These are phyloP conservation scores for Antarctomyces pellizariae DNA, from an alignment of 495 filamentous ascomycete species.

Conservation along the genomic window DNA sequence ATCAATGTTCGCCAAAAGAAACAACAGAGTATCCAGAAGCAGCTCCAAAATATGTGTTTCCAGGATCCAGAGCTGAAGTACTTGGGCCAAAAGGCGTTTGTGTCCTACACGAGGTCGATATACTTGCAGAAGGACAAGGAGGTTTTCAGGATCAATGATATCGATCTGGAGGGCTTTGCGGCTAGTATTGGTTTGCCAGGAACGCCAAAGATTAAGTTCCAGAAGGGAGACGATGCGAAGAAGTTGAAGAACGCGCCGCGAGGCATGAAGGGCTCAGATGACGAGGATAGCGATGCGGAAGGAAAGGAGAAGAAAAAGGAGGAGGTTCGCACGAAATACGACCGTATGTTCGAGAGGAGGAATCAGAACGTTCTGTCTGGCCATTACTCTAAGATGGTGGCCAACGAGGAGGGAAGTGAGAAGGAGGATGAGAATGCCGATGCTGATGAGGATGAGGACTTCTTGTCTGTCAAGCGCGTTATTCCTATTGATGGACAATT, in stretches of 20 bases:
- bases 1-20: slow-evolving; percentile 79
- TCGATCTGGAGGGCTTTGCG: slow-evolving; percentile 70
- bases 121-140: slow-evolving; percentile 84
- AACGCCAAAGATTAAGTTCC: slow-evolving; percentile 71
- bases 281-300: slow-evolving; percentile 22
- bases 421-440: slow-evolving; percentile 21
- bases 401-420: slow-evolving; percentile 28
- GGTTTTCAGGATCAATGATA: slow-evolving; percentile 56
- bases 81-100: slow-evolving; percentile 85
- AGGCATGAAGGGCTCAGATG: slow-evolving; percentile 26
- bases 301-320: slow-evolving; percentile 29
- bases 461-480: slow-evolving; percentile 73
- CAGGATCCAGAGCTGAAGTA: slow-evolving; percentile 89
- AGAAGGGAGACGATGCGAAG: slow-evolving; percentile 72
- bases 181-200: slow-evolving; percentile 72
- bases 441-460: slow-evolving; percentile 46
- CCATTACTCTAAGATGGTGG: slow-evolving; percentile 74
- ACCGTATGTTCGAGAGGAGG: slow-evolving; percentile 87
- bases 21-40: slow-evolving; percentile 57
- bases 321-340: slow-evolving; percentile 67
- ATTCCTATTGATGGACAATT: slow-evolving; percentile 30
- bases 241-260: slow-evolving; percentile 67
- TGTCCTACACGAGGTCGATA: slow-evolving; percentile 62
- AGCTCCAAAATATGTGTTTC: slow-evolving; percentile 84
- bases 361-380: slow-evolving; percentile 87